phyloP scores from a whole-genome alignment of 192 early-diverging fungal genomes.

The Piromyces sp. region DNA sequence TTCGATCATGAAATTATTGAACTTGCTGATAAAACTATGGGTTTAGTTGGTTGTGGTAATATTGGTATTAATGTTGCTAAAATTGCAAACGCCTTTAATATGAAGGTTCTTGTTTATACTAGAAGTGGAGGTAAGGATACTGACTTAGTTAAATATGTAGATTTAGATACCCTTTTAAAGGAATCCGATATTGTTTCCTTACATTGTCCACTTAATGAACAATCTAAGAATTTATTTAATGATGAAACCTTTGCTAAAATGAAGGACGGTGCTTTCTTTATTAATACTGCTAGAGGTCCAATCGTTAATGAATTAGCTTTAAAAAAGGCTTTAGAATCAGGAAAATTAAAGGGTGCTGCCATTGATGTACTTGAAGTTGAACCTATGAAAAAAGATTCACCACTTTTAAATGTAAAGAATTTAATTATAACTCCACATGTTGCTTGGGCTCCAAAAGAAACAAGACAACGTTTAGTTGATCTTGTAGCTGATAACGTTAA shows the following conservation, averaged over 20 bases:
- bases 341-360: constrained; percentile 19
- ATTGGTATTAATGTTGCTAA: not conserved
- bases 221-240: constrained; percentile 11
- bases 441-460: not conserved
- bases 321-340: constrained; percentile 11
- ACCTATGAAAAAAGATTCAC: constrained; percentile 6
- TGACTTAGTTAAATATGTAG: not conserved
- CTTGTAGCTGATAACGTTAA: not conserved
- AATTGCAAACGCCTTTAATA: constrained; percentile 3
- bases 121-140: not conserved
- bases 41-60: not conserved
- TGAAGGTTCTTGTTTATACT: not conserved
- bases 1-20: not conserved
- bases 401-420: not conserved
- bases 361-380: constrained; percentile 30
- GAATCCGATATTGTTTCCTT: not conserved
- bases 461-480: not conserved
- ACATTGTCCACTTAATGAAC: not conserved
- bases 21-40: not conserved
- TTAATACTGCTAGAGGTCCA: constrained; percentile 22
- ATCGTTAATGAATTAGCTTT: constrained; percentile 19
- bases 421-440: not conserved
- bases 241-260: constrained; percentile 9
- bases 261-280: constrained; percentile 13
- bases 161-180: constrained; percentile 1